Percentiles rank a stretch among this genome's conserved stretches.
Evolutionary conservation across 1,139 yeast genomes (phyloP).

Genomic region (Candida glucosophila): DNA sequence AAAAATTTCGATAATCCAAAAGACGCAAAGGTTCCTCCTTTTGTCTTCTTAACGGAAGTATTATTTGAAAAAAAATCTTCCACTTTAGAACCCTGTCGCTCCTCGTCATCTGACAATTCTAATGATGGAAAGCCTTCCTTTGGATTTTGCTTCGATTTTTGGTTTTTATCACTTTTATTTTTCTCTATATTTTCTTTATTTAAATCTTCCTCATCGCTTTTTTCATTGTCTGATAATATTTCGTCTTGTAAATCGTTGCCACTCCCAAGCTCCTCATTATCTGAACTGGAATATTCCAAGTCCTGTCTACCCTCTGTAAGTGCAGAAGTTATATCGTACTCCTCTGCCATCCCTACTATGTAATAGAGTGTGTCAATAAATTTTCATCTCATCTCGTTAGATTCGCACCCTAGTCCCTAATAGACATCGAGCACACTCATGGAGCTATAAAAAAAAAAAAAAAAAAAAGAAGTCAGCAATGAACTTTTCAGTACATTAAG

Average conservation of each 20-base stretch:
- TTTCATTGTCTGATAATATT: slow-evolving; percentile 46
- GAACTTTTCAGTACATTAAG: too few species aligned
- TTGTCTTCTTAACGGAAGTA: slow-evolving; percentile 52
- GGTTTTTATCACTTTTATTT: slow-evolving; percentile 11
- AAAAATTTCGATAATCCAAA: slow-evolving; percentile 78
- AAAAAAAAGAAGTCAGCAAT: too few species aligned
- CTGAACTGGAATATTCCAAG: too few species aligned
- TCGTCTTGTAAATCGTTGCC: slow-evolving; percentile 17
- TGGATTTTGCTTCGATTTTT: slow-evolving; percentile 7
- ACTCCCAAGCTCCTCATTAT: slow-evolving; percentile 25
- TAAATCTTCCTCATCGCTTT: slow-evolving; percentile 39
- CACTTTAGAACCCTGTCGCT: slow-evolving; percentile 28
- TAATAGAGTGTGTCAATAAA: not conserved
- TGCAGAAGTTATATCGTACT: slow-evolving; percentile 62
- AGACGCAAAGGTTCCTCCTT: slow-evolving; percentile 80
- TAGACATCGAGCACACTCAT: too few species aligned
- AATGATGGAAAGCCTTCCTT: slow-evolving; percentile 47
- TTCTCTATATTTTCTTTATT: slow-evolving; percentile 14
- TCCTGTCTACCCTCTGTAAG: too few species aligned
- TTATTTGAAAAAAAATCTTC: slow-evolving; percentile 30
- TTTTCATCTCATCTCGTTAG: slow-evolving; percentile 6
- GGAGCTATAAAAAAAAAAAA: too few species aligned
- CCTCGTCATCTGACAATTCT: slow-evolving; percentile 61
- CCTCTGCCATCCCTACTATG: slow-evolving; percentile 43
- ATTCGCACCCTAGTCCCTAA: too few species aligned